These are phyloP conservation scores for Blastocystis sp. DNA, from an alignment of 352 stramenopile genomes.

Conservation along the genomic window DNA sequence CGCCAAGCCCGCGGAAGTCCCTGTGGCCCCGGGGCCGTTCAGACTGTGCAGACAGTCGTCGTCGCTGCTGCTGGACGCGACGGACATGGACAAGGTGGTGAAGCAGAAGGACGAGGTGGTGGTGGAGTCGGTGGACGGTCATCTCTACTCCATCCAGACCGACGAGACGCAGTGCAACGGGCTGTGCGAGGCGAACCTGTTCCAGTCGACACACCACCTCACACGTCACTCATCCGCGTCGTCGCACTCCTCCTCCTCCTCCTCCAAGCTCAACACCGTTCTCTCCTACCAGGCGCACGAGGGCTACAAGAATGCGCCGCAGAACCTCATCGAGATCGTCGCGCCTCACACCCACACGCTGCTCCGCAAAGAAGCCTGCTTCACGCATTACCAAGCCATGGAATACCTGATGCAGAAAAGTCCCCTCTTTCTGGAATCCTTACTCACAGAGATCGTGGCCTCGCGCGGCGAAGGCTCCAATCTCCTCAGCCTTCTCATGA, in stretches of 20 bases:
- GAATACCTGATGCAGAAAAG: constrained; percentile 60
- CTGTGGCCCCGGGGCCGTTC: no score
- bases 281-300: not conserved
- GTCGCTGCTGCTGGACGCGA: constrained; percentile 35
- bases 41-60: constrained; percentile 47
- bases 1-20: no score
- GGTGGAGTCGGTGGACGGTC: constrained; percentile 3
- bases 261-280: not conserved
- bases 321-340: constrained; percentile 60
- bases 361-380: constrained; percentile 21
- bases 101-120: constrained; percentile 42
- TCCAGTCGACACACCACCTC: not conserved
- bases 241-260: not conserved
- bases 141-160: not conserved
- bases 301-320: not conserved
- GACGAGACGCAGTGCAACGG: no score
- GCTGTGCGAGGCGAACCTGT: no score
- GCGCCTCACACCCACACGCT: constrained; percentile 32
- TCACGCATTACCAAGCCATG: constrained; percentile 56
- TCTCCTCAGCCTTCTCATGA: not conserved
- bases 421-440: not conserved
- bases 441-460: not conserved
- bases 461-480: constrained; percentile 51
- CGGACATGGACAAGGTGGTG: constrained; percentile 47
- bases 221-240: not conserved